These are phyloP conservation scores for Toxoplasma gondii DNA, from an alignment of 169 alveolate genomes.

Conservation along the genomic window DNA sequence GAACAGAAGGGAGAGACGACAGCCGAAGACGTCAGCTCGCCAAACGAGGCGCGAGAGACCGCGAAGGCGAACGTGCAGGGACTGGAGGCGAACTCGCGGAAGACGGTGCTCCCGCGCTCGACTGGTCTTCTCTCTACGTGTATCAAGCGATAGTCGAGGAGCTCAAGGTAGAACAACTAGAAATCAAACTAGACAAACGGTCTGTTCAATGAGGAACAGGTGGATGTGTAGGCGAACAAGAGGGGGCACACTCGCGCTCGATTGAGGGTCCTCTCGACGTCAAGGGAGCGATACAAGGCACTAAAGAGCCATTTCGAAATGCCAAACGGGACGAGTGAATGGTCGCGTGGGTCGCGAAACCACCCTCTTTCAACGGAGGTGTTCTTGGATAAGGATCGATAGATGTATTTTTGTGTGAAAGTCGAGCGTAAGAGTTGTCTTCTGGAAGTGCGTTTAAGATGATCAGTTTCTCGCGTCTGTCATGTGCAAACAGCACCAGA, in stretches of 20 bases:
- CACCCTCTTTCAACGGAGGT: no score
- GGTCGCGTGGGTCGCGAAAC: no score
- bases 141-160: neutral
- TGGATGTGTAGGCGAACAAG: no score
- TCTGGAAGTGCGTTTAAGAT: neutral
- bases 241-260: no score
- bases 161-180: slow-evolving; percentile 27
- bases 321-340: no score
- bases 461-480: neutral
- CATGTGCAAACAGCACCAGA: neutral
- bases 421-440: neutral
- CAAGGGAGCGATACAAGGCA: no score
- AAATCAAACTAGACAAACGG: no score
- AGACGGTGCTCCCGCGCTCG: neutral
- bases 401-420: neutral
- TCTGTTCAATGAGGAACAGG: no score
- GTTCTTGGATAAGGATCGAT: neutral
- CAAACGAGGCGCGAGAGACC: neutral
- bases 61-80: neutral
- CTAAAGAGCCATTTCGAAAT: no score
- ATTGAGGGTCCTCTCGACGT: no score
- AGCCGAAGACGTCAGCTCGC: neutral
- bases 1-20: neutral
- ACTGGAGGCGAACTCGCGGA: neutral
- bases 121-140: slow-evolving; percentile 17